phyloP scores from a whole-genome alignment of 768 basidiomycete species.

The Candolleomyces efflorescens region DNA sequence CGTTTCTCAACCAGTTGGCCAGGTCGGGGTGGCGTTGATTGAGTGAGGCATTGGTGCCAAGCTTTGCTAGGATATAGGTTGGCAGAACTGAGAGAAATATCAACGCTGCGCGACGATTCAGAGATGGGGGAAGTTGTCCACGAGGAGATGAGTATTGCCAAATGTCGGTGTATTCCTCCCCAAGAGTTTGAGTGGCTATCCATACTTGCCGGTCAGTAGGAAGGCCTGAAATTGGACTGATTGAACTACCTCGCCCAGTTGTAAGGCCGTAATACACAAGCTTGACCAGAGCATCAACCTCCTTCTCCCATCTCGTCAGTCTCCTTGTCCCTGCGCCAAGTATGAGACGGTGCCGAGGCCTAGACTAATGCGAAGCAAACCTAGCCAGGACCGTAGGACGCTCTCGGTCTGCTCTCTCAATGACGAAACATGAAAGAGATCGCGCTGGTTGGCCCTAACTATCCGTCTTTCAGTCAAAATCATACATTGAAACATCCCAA shows the following conservation, averaged over 20 bases:
- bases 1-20: constrained; percentile 26
- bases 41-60: constrained; percentile 34
- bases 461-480: constrained; percentile 12
- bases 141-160: constrained; percentile 60
- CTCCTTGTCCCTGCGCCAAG: constrained; percentile 65
- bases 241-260: constrained; percentile 59
- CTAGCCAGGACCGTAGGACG: constrained; percentile 74
- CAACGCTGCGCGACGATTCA: constrained; percentile 42
- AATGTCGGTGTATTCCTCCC: constrained; percentile 89
- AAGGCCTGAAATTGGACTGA: not conserved
- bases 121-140: constrained; percentile 39
- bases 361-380: constrained; percentile 33
- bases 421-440: constrained; percentile 70
- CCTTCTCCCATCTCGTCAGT: constrained; percentile 78
- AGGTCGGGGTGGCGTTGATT: constrained; percentile 32
- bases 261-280: constrained; percentile 72
- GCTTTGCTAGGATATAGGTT: constrained; percentile 53
- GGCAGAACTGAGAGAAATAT: constrained; percentile 67
- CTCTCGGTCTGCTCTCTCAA: constrained; percentile 73
- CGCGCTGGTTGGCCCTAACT: constrained; percentile 87
- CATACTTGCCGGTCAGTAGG: constrained; percentile 4
- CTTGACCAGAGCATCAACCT: constrained; percentile 66
- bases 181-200: constrained; percentile 74
- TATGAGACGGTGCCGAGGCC: not conserved
- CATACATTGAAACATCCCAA: not conserved